Evolutionary conservation across 2,329 filamentous ascomycete species (phyloP), one percentile per base, ranked within the genome.

Genomic region (Albifimbria verrucaria): DNA sequence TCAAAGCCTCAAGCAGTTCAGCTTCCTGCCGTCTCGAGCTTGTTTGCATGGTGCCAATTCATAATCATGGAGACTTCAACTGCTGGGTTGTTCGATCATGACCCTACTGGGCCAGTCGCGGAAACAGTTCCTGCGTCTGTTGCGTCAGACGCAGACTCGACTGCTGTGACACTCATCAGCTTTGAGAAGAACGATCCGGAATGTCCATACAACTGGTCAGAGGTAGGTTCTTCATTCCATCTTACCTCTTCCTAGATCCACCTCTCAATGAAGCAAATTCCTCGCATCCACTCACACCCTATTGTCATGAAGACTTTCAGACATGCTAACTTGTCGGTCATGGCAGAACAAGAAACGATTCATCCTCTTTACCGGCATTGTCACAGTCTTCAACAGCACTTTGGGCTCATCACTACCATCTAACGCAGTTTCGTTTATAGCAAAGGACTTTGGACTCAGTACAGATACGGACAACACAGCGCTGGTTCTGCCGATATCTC

Each of bases 341-440:
- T n/a, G n/a, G n/a, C n/a, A 47, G 45, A 26, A 24, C 11, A 24
- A 26, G 24, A 47, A 47, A 24, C 21, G 21, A 17, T 47, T 47
- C 45, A 25, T 47, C 23, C n/a, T 47, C 45, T 18, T 28, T 17
- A 47, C 11, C 23, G 24, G 20, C 22, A 23, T 24, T 15, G 24
- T 26, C 22, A 47, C 45, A 17, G 20, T 47, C 22, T 47, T 47
- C 45, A 47, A 47, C 22, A 47, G 45, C 45, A 47, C 45, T 15
- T 23, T 47, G 17, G 45, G 20, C 22, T 47, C 45, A 7, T 23
- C 45, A 18, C 45, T 47, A 5, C 24, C 45, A 7, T 24, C 45
- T 23, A 47, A 47, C 22, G 22, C 45, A 24, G 24, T 47, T 10
- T 17, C 22, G 17, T 21, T 18, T 15, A 47, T 47, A 24, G 24